These are phyloP conservation scores for Rhizopogon rudus DNA, from an alignment of 768 basidiomycete genomes.

Conservation along the genomic window DNA sequence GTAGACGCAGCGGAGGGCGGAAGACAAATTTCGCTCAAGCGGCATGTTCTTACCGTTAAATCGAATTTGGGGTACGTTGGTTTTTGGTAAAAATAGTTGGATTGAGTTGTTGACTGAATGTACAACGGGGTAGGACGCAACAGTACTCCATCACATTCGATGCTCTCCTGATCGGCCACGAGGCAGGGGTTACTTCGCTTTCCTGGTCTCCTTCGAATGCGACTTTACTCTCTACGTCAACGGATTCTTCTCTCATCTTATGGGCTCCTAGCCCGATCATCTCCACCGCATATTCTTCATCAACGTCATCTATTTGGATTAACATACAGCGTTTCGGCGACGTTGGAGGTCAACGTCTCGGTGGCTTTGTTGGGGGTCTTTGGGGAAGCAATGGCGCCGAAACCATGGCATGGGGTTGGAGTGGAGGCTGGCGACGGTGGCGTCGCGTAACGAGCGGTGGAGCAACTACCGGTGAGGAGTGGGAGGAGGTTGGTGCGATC, in stretches of 20 bases:
- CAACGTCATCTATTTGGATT: constrained; percentile 73
- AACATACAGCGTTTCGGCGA: constrained; percentile 91
- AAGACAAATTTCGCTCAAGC: constrained; percentile 84
- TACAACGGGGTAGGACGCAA: constrained; percentile 24
- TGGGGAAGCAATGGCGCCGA: constrained; percentile 67
- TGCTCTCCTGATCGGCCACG: constrained; percentile 93
- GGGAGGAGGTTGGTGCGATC: constrained; percentile 76
- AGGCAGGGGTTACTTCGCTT: constrained; percentile 87
- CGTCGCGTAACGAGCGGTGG: constrained; percentile 27
- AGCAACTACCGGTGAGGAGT: constrained; percentile 37
- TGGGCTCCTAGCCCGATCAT: constrained; percentile 76
- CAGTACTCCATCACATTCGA: constrained; percentile 87
- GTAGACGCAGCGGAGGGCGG: constrained; percentile 75
- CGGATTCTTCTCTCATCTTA: constrained; percentile 91
- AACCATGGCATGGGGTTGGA: constrained; percentile 88
- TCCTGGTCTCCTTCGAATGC: constrained; percentile 59
- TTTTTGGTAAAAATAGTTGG: neutral
- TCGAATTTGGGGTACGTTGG: constrained; percentile 34
- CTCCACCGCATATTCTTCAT: constrained; percentile 31
- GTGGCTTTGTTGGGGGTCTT: constrained; percentile 89
- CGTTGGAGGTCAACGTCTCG: constrained; percentile 82
- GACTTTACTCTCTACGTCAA: constrained; percentile 85
- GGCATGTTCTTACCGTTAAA: constrained; percentile 71
- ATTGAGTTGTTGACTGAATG: constrained; percentile 1
- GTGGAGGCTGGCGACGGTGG: constrained; percentile 93